Percentiles rank a stretch among this genome's conserved stretches.
Evolutionary conservation across 2,329 filamentous ascomycete species (phyloP).

Genomic region (Blumeria graminis): DNA sequence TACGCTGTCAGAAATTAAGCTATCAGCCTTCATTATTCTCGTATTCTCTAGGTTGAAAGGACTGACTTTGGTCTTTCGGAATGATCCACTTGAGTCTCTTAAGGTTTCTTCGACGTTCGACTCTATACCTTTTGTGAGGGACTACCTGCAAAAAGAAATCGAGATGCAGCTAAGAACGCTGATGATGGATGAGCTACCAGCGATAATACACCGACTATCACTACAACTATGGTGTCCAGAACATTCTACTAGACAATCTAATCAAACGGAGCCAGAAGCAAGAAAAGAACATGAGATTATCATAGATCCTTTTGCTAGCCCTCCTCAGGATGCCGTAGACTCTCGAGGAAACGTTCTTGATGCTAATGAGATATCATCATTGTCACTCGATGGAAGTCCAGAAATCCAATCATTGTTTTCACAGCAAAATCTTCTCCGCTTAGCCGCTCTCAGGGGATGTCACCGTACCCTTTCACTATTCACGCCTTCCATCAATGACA

Average conservation of each 20-base stretch:
- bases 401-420: conserved; percentile 83
- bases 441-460: conserved; percentile 65
- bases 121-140: conserved; percentile 91
- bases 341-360: conserved; percentile 55
- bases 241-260: conserved; percentile 42
- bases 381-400: conserved; percentile 55
- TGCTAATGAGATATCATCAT: conserved; percentile 46
- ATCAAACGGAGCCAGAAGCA: conserved; percentile 25
- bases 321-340: conserved; percentile 63
- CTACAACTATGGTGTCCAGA: conserved; percentile 78
- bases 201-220: conserved; percentile 84
- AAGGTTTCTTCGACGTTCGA: conserved; percentile 98
- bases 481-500: conserved; percentile 72
- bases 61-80: conserved; percentile 85
- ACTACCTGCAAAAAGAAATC: conserved; percentile 90
- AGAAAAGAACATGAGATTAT: conserved; percentile 24
- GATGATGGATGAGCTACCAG: conserved; percentile 94
- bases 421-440: conserved; percentile 69
- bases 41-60: conserved; percentile 97
- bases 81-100: conserved; percentile 90
- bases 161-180: conserved; percentile 76
- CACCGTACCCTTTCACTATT: conserved; percentile 80
- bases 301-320: conserved; percentile 59
- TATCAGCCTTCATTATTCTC: conserved; percentile 90
- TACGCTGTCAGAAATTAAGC: conserved; percentile 79